A percentile compares a stretch with the other conserved stretches of the same genome.
Evolutionary conservation across 2,329 filamentous ascomycete species (phyloP).

Genomic region (Arthrobotrys sphaeroides): DNA sequence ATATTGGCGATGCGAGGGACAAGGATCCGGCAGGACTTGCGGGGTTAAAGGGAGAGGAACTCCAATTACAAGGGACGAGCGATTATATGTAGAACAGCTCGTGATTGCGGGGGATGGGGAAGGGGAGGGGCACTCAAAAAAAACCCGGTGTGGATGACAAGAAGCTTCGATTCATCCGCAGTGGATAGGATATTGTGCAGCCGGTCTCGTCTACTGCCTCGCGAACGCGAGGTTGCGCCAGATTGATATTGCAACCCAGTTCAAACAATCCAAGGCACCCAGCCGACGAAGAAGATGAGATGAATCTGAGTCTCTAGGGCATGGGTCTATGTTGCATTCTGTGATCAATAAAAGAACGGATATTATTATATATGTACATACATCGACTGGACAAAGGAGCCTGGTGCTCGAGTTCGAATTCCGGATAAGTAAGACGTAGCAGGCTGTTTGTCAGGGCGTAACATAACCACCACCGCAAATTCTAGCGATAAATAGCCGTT

Average conservation of each 20-base stretch:
- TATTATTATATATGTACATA: slow-evolving; percentile 48
- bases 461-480: slow-evolving; percentile 26
- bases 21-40: slow-evolving; percentile 40
- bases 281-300: slow-evolving; percentile 38
- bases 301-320: slow-evolving; percentile 34
- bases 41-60: slow-evolving; percentile 48
- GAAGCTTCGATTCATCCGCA: slow-evolving; percentile 42
- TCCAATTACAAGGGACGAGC: slow-evolving; percentile 50
- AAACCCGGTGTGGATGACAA: slow-evolving; percentile 34
- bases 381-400: slow-evolving; percentile 13
- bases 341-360: slow-evolving; percentile 45
- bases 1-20: slow-evolving; percentile 36
- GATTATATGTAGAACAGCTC: slow-evolving; percentile 44
- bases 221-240: slow-evolving; percentile 33
- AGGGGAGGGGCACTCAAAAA: slow-evolving; percentile 32
- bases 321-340: slow-evolving; percentile 44
- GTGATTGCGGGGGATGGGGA: slow-evolving; percentile 43
- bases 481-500: slow-evolving; percentile 48
- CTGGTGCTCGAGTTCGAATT: slow-evolving; percentile 31
- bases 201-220: slow-evolving; percentile 53
- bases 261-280: slow-evolving; percentile 21
- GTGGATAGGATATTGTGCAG: slow-evolving; percentile 23
- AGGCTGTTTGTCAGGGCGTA: slow-evolving; percentile 47
- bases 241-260: slow-evolving; percentile 34
- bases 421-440: slow-evolving; percentile 46